A percentile compares a stretch with the other conserved stretches of the same genome.
These are phyloP conservation scores for Monosporozyma aquatica DNA, from an alignment of 805 yeast genomes.

Conservation along the genomic window DNA sequence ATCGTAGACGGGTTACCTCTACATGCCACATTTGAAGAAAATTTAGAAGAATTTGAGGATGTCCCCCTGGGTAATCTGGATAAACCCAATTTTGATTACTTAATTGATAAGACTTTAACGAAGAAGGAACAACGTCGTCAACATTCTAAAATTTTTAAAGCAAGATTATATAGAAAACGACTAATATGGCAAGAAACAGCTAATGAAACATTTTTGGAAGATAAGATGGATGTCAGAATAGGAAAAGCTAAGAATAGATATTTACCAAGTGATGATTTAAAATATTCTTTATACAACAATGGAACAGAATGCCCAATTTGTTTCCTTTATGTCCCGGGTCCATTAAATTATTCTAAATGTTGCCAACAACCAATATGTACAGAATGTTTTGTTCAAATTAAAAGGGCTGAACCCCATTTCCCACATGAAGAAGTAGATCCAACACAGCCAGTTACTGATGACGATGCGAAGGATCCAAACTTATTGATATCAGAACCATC, in stretches of 20 bases:
- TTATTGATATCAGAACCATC: slow-evolving; percentile 79
- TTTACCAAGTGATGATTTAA: slow-evolving; percentile 33
- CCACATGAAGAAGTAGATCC: slow-evolving; percentile 58
- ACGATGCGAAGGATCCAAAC: slow-evolving; percentile 40
- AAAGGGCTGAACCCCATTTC: slow-evolving; percentile 81
- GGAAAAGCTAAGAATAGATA: slow-evolving; percentile 36
- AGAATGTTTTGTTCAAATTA: slow-evolving; percentile 72
- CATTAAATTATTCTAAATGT: slow-evolving; percentile 63
- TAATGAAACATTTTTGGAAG: slow-evolving; percentile 53
- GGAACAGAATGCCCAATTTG: slow-evolving; percentile 91
- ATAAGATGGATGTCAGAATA: slow-evolving; percentile 29
- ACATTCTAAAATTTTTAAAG: slow-evolving; percentile 26
- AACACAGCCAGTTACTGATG: slow-evolving; percentile 19
- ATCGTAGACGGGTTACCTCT: slow-evolving; percentile 43
- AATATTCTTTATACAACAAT: slow-evolving; percentile 52
- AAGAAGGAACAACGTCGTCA: slow-evolving; percentile 27
- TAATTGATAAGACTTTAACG: slow-evolving; percentile 22
- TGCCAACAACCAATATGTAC: slow-evolving; percentile 91
- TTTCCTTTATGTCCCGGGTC: slow-evolving; percentile 45
- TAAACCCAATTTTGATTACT: slow-evolving; percentile 21
- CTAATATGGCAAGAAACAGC: slow-evolving; percentile 45
- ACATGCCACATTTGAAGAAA: slow-evolving; percentile 43
- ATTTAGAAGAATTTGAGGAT: slow-evolving; percentile 29
- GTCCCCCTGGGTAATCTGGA: slow-evolving; percentile 26
- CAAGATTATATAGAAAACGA: slow-evolving; percentile 33